These are phyloP conservation scores for Gymnopilus junonius DNA, from an alignment of 768 basidiomycete genomes.

Conservation along the genomic window DNA sequence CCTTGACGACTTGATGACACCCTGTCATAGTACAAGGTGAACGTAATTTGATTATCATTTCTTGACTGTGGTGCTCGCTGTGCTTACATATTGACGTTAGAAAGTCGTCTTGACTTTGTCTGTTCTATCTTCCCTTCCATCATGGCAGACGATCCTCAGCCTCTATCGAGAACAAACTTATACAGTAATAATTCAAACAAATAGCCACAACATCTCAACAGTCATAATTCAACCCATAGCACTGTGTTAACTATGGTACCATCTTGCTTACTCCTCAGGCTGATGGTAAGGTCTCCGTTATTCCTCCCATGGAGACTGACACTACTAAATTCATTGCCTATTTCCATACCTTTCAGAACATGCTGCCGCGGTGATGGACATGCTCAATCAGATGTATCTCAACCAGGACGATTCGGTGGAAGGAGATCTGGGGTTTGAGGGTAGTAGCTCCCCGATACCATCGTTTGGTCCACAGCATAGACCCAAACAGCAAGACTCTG, in stretches of 20 bases:
- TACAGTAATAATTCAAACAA: too few relatives aligned
- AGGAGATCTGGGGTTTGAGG: background rate
- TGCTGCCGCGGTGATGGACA: background rate
- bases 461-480: background rate
- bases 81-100: too few relatives aligned
- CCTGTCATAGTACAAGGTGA: too few relatives aligned
- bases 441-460: background rate
- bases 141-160: too few relatives aligned
- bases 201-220: too few relatives aligned
- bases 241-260: background rate
- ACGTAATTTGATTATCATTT: too few relatives aligned
- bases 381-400: background rate
- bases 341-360: background rate
- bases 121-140: too few relatives aligned
- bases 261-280: background rate
- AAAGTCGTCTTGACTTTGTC: too few relatives aligned
- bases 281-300: background rate
- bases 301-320: background rate
- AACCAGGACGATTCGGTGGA: background rate
- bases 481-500: background rate
- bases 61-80: too few relatives aligned
- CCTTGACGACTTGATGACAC: too few relatives aligned
- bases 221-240: background rate
- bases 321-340: background rate
- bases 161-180: too few relatives aligned